Percentiles rank a stretch among this genome's conserved stretches.
These are phyloP conservation scores for Terana coerulea DNA, from an alignment of 768 basidiomycete genomes.

Conservation along the genomic window DNA sequence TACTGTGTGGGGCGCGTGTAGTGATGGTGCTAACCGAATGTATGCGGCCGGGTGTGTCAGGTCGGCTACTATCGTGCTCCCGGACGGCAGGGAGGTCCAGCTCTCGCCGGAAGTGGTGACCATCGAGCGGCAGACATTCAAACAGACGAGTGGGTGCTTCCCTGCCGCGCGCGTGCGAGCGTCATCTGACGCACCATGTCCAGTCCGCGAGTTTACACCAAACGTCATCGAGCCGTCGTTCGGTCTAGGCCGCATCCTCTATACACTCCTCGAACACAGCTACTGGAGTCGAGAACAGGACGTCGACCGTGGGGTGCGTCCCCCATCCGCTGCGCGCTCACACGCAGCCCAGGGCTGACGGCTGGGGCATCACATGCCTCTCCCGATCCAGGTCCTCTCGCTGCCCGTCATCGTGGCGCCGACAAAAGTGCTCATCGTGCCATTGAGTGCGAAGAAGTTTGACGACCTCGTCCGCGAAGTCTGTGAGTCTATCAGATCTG, in stretches of 20 bases:
- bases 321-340: constrained; percentile 12
- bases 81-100: constrained; percentile 64
- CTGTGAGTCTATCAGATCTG: constrained; percentile 55
- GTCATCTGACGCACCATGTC: constrained; percentile 24
- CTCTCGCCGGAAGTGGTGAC: constrained; percentile 72
- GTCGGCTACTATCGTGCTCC: constrained; percentile 48
- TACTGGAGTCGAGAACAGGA: constrained; percentile 96
- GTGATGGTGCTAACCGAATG: not conserved
- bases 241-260: constrained; percentile 94
- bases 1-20: not conserved
- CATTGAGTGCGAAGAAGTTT: constrained; percentile 84
- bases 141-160: constrained; percentile 67
- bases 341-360: constrained; percentile 8
- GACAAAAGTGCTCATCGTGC: constrained; percentile 95
- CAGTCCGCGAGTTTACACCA: constrained; percentile 93
- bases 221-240: constrained; percentile 99
- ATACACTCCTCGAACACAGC: constrained; percentile 89
- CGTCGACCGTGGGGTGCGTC: constrained; percentile 78
- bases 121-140: constrained; percentile 81
- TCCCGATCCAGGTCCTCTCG: constrained; percentile 68
- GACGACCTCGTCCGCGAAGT: constrained; percentile 82
- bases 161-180: not conserved
- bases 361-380: too few relatives aligned
- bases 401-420: constrained; percentile 88
- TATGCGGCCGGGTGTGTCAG: constrained; percentile 30